Base-by-base conservation (phyloP, 805 yeast genomes). In the Myxozyma monticola region DNA sequence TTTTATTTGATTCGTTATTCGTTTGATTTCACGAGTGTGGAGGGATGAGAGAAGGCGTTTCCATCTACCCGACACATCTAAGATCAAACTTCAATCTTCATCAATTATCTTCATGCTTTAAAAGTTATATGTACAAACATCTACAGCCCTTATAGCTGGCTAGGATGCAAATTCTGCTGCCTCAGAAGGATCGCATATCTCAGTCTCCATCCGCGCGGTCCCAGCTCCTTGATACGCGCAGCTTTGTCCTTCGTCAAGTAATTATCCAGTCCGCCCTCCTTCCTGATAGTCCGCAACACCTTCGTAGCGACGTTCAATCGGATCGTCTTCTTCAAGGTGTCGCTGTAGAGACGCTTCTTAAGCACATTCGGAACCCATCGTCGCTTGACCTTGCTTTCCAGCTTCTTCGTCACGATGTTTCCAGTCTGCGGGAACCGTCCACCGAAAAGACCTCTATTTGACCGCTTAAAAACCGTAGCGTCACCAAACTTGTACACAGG, bases 201-300 rank as follows among this genome's bases (percentile, higher is more conserved):
- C 60, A 93, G 74, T 61, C 79, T 79, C 98, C 98, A 93, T 29
- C 98, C 99, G 49, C 79, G 75, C 47, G 90, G 84, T 0, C 99
- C 99, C 64, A 93, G 72, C 66, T 93, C 96, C 72, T 93, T 93
- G 58, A 88, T 75, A 71, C 99, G 78, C 2, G 95, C 95, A 4
- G 95, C 75, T 60, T 85, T 88, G 52, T 89, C 95, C 69, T 93
- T 93, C 37, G 81, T 76, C 54, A 93, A 69, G 66, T 93, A 93
- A 57, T 83, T 83, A 65, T 93, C 99, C 49, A 93, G 74, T 4
- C 99, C 99, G 55, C 99, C 99, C 68, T 91, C 98, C 61, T 82
- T 87, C 51, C 87, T 84, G 51, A 93, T 84, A 0, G 97, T 89
- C 62, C 83, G 81, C 64, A 93, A 75, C 4, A 89, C 97, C 52